Conservation (phyloP, 495 filamentous ascomycete species). For the Usnea hakonensis region DNA sequence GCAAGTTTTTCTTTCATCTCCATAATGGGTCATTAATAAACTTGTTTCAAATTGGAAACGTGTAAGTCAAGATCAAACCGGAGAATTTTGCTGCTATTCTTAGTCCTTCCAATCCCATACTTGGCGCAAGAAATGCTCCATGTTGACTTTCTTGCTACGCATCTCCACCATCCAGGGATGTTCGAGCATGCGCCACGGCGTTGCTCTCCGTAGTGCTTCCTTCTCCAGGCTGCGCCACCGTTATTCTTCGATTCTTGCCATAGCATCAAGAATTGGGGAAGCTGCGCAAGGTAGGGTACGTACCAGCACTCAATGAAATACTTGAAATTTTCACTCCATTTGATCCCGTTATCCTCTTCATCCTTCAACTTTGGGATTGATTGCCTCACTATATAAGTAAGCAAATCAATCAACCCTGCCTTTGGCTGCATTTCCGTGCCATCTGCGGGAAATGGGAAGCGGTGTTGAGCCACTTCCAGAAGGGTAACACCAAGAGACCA, state of each 20-base stretch:
- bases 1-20: neutral
- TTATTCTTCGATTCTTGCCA: constrained; percentile 1
- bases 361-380: constrained; percentile 95
- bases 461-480: constrained; percentile 93
- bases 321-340: constrained; percentile 94
- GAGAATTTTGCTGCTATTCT: neutral
- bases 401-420: constrained; percentile 84
- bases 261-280: neutral
- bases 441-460: constrained; percentile 95
- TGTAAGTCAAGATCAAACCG: neutral
- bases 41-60: neutral
- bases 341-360: constrained; percentile 69
- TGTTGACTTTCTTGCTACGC: constrained; percentile 91
- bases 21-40: neutral
- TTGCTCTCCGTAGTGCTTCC: constrained; percentile 75
- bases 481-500: constrained; percentile 96
- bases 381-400: constrained; percentile 95
- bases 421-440: constrained; percentile 85
- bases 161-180: constrained; percentile 98
- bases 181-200: constrained; percentile 97
- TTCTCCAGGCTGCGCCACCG: constrained; percentile 70
- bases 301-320: constrained; percentile 99
- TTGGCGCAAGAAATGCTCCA: constrained; percentile 81
- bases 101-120: constrained; percentile 89
- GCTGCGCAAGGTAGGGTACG: constrained; percentile 33